These are phyloP conservation scores for Leccinum subgranulosum DNA, from an alignment of 768 basidiomycete genomes.

Conservation along the genomic window DNA sequence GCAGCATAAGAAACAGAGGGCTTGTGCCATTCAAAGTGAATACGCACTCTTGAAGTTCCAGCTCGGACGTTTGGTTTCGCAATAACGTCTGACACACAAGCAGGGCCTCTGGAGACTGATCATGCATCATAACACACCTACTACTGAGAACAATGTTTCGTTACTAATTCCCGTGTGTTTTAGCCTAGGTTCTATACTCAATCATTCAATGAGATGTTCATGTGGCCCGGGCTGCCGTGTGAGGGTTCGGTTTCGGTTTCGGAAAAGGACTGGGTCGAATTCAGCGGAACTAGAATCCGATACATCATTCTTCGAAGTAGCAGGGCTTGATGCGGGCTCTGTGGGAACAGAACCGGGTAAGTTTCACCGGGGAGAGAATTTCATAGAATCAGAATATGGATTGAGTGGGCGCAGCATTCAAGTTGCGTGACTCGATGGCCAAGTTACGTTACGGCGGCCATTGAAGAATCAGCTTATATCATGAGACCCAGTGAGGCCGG, in stretches of 20 bases:
- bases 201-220: not conserved
- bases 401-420: not conserved
- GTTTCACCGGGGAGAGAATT: not conserved
- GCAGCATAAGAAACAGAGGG: constrained; percentile 20
- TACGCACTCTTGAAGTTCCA: not conserved
- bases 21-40: not conserved
- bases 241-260: not conserved
- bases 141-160: not conserved
- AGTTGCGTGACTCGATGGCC: not conserved
- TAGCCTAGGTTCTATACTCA: not conserved
- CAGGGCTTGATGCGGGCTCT: not conserved
- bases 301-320: not conserved
- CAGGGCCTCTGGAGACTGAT: not conserved
- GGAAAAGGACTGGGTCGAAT: not conserved
- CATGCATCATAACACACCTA: not conserved
- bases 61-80: not conserved
- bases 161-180: not conserved
- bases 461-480: no score
- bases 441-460: no score
- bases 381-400: not conserved
- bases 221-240: not conserved
- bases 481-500: not conserved
- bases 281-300: not conserved
- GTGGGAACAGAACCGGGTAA: no score
- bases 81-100: not conserved